Evolutionary conservation across 1,139 yeast genomes (phyloP).

Genomic region (Martiniozyma asiatica): DNA sequence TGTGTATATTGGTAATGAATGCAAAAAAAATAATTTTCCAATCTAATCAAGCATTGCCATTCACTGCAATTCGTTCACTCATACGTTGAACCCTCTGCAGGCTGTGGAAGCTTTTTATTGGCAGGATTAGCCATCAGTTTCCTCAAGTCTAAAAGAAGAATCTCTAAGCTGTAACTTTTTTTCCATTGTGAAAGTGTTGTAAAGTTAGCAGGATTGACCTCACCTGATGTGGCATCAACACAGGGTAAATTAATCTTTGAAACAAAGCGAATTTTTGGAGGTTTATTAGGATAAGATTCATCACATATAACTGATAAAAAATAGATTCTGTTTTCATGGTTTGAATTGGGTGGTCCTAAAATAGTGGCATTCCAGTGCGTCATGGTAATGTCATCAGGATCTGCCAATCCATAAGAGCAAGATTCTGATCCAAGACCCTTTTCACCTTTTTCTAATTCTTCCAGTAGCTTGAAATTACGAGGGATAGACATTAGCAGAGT

Average conservation of each 20-base stretch:
- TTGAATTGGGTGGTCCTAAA: constrained; percentile 91
- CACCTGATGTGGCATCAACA: constrained; percentile 57
- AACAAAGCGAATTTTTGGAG: constrained; percentile 71
- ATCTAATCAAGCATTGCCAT: too few species aligned
- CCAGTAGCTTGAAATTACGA: constrained; percentile 83
- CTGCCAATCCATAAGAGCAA: constrained; percentile 84
- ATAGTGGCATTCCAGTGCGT: constrained; percentile 94
- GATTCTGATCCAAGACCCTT: constrained; percentile 96
- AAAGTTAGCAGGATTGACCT: constrained; percentile 48
- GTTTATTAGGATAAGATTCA: constrained; percentile 72
- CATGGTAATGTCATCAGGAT: constrained; percentile 84
- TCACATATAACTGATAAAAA: constrained; percentile 76
- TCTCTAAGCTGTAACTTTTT: constrained; percentile 82
- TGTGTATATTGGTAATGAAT: background rate
- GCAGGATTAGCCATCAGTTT: constrained; percentile 76
- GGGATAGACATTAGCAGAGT: constrained; percentile 52
- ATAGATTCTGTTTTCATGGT: constrained; percentile 89
- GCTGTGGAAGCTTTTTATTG: constrained; percentile 82
- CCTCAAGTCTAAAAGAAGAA: constrained; percentile 75
- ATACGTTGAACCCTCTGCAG: constrained; percentile 71
- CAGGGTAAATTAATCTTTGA: constrained; percentile 86
- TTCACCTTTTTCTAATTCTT: constrained; percentile 95
- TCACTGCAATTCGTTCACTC: constrained; percentile 5
- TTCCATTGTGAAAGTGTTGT: constrained; percentile 78
- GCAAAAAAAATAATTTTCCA: too few species aligned